Conservation (phyloP, 176 grass and related monocot genomes). For the Rhipidocladum racemiflorum region DNA sequence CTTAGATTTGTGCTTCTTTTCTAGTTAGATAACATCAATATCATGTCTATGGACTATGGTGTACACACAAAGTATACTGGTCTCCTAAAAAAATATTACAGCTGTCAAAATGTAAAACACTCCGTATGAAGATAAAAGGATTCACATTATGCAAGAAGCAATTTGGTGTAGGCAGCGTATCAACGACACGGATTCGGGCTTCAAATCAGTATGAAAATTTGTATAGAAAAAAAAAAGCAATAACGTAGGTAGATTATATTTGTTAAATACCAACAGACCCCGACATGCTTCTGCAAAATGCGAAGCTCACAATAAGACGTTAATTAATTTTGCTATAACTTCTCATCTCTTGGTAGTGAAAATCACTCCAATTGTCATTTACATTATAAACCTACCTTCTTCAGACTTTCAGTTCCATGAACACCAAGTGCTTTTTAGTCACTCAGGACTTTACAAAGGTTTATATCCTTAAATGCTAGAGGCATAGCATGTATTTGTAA, state of each 20-base stretch:
- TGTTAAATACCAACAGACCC: background rate
- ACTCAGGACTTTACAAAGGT: background rate
- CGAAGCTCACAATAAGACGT: background rate
- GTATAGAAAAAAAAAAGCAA: background rate
- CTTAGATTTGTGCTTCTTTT: constrained; percentile 9
- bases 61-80: background rate
- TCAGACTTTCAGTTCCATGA: background rate
- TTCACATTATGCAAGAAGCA: background rate
- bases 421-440: background rate
- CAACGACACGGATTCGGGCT: background rate
- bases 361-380: background rate
- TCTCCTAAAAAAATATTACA: background rate
- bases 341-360: background rate
- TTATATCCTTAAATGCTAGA: background rate
- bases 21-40: background rate
- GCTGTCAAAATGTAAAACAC: background rate
- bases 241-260: background rate
- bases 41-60: background rate
- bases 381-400: background rate
- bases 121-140: background rate
- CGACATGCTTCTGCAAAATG: background rate
- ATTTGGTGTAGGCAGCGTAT: background rate
- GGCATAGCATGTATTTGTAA: background rate
- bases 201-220: background rate
- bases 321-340: background rate